phyloP scores from a whole-genome alignment of 176 grass and related monocot genomes.

The Bolboschoenus planiculmis region DNA sequence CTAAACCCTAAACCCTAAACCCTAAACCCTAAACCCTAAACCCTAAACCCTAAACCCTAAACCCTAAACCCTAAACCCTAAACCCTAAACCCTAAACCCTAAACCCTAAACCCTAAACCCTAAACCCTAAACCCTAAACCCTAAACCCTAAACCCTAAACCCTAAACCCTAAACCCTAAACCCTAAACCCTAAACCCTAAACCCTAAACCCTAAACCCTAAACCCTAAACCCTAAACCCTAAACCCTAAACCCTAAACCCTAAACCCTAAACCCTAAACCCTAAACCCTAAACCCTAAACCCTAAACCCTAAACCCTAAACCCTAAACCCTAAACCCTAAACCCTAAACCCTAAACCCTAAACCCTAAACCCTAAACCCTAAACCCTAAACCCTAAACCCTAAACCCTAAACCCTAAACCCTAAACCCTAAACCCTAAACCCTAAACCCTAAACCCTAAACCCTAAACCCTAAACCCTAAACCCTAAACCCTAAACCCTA shows the following conservation, averaged over 20 bases:
- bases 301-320: not conserved
- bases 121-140: not conserved
- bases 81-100: too few species aligned
- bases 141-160: not conserved
- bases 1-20: too few species aligned
- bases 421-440: conserved; percentile 6
- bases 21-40: too few species aligned
- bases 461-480: not conserved
- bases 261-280: conserved; percentile 19
- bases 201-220: not conserved
- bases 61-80: too few species aligned
- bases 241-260: not conserved
- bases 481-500: not conserved
- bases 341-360: not conserved
- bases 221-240: too few species aligned
- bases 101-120: not conserved
- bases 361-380: not conserved
- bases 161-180: not conserved
- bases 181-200: conserved; percentile 6
- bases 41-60: too few species aligned
- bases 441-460: conserved; percentile 2
- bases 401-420: conserved; percentile 24
- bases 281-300: too few species aligned
- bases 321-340: conserved; percentile 4
- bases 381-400: not conserved